These are phyloP conservation scores for Corynespora cassiicola DNA, from an alignment of 2,329 filamentous ascomycete genomes.

Conservation along the genomic window DNA sequence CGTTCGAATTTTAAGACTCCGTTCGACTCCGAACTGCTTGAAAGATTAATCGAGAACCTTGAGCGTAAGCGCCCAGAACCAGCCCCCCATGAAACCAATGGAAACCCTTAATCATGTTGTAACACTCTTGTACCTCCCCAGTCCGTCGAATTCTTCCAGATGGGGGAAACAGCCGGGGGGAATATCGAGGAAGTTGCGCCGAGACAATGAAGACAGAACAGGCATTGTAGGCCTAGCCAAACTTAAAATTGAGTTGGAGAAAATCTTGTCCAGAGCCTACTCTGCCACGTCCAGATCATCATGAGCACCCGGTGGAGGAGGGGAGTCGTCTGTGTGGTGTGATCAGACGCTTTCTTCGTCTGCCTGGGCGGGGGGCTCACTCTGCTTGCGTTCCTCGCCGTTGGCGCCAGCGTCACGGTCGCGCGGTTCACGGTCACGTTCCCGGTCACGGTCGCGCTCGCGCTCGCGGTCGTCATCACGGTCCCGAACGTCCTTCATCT, in stretches of 20 bases:
- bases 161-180: no score
- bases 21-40: slow-evolving; percentile 43
- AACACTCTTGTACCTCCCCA: slow-evolving; percentile 30
- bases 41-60: slow-evolving; percentile 41
- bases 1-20: slow-evolving; percentile 34
- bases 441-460: slow-evolving; percentile 57
- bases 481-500: slow-evolving; percentile 60
- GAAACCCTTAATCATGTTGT: slow-evolving; percentile 30
- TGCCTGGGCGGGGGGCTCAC: slow-evolving; percentile 55
- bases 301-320: slow-evolving; percentile 73
- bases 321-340: slow-evolving; percentile 70
- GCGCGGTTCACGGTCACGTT: slow-evolving; percentile 58
- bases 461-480: slow-evolving; percentile 65
- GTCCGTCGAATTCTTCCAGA: slow-evolving; percentile 23
- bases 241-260: slow-evolving; percentile 16
- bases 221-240: slow-evolving; percentile 16
- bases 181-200: slow-evolving; percentile 19
- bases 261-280: slow-evolving; percentile 43
- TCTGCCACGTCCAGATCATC: slow-evolving; percentile 97
- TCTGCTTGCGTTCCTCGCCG: slow-evolving; percentile 90
- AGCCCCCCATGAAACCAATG: slow-evolving; percentile 29
- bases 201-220: slow-evolving; percentile 20
- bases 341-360: slow-evolving; percentile 32
- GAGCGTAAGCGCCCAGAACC: slow-evolving; percentile 29
- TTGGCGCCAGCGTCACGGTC: slow-evolving; percentile 73